Evolutionary conservation across 768 basidiomycete species (phyloP), one percentile per base, ranked within the genome.

Genomic region (Mrakia gelida): DNA sequence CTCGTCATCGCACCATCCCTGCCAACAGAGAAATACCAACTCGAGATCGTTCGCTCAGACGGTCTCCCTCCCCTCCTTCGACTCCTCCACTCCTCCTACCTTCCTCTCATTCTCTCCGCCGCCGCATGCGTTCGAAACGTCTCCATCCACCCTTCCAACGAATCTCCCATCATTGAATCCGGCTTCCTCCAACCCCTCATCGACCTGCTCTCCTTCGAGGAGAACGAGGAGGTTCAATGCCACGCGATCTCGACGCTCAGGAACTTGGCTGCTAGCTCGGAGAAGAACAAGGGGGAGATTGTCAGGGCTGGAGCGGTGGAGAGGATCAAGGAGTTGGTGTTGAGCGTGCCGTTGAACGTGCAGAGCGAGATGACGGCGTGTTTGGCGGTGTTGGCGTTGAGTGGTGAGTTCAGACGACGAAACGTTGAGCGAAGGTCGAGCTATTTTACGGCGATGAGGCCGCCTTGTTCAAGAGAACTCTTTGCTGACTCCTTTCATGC

Each of bases 361-460:
- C 97, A 99, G 86, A 96, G 94, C 82, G 97, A 98, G 86, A 99
- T 99, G 97, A 99, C 97, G 62, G 97, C 97, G 9, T 98, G 96
- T 81, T 92, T 98, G 63, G 97, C 97, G 26, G 97, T 98, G 21
- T 86, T 99, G 80, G 97, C 96, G 8, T 84, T 99, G 81, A 96
- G 94, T 81, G 95, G 95, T 96, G 84, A 75, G 92, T 85, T 2
- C 45, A 0, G 10, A 45, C 45, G 43, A 52, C 18, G 38, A 38
- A 8, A 38, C 38, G 34, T n/a, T 18, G 15, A n/a, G 67, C 11
- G n/a, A 16, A 18, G 26, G 38, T 38, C 43, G 68, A 30, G 21
- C 23, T 26, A 6, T 26, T 45, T 43, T 15, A 9, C 2, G 9
- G 15, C 9, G 45, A 49, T 16, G 45, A 49, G 45, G 9, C 15